Base-by-base conservation (phyloP, 306 rosid genomes). In the Quillaja saponaria region DNA sequence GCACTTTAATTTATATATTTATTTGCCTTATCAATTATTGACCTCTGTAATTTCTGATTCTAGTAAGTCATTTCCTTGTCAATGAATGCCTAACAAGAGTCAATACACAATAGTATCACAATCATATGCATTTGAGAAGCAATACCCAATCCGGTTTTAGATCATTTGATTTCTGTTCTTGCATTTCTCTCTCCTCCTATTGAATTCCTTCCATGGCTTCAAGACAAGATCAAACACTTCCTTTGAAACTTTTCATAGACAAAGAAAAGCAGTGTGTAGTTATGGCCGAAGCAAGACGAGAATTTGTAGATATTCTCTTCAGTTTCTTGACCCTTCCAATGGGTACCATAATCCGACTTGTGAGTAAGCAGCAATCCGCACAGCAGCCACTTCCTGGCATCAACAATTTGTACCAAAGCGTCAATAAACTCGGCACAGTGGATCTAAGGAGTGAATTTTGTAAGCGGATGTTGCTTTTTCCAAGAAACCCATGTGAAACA, bases 261-360 rank as follows among this genome's bases (percentile, higher is more conserved):
- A 65, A 50, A 58, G 72, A 57, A 20, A 72, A 14, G 58, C 64
- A 72, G 34, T 20, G 14, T 10, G 80, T 69, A 13, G 76, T 75
- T 35, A 47, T 35, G 12, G 71, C 63, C 18, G 76, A 69, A 63
- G 66, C 76, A 63, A 68, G 25, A 3, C 35, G 59, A 34, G 76
- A 75, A 11, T 57, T 75, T 1, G 39, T 69, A 34, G 76, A 75
- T 28, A 64, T 53, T 50, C 67, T 75, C 25, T 75, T 69, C 9
- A 57, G 68, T 18, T 75, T 75, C 62, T 67, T 75, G 13, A 63
- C 72, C 34, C 76, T 69, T 75, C 80, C 68, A 34, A 13, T 69
- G 37, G 76, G 72, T 50, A 75, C 76, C 10, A 64, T 75, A 46
- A 42, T 42, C 19, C 49, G 67, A 10, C 40, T 63, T 15, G 34